Conservation (phyloP, 2,329 filamentous ascomycete genomes). For the Stagonosporopsis chrysanthemi region DNA sequence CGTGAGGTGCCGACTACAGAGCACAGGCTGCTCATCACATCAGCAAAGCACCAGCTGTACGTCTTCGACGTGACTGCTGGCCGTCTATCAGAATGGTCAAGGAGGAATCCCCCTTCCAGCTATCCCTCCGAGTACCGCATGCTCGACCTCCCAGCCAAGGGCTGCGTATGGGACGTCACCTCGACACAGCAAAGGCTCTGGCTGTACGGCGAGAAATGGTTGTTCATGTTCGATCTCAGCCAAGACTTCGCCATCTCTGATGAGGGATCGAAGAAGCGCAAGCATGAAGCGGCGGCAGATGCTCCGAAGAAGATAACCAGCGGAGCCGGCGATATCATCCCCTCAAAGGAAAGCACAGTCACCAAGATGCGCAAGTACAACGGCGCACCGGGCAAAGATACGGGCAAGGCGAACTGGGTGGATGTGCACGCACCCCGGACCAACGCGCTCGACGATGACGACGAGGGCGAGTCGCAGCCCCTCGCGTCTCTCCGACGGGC, state of each 20-base stretch:
- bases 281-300: constrained; percentile 31
- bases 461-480: constrained; percentile 46
- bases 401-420: constrained; percentile 36
- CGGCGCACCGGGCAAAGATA: constrained; percentile 47
- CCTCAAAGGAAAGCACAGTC: constrained; percentile 55
- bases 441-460: constrained; percentile 39
- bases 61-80: constrained; percentile 82
- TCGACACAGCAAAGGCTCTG: constrained; percentile 68
- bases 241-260: constrained; percentile 64
- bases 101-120: constrained; percentile 77
- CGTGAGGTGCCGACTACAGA: constrained; percentile 63
- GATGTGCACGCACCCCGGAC: constrained; percentile 33
- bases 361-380: constrained; percentile 59
- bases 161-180: constrained; percentile 80
- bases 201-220: constrained; percentile 85
- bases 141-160: constrained; percentile 81
- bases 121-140: constrained; percentile 78
- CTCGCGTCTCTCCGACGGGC: constrained; percentile 38
- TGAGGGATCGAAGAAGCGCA: constrained; percentile 39
- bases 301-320: constrained; percentile 47
- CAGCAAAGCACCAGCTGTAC: constrained; percentile 71
- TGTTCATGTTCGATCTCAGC: constrained; percentile 90
- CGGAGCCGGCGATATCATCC: constrained; percentile 64
- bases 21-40: constrained; percentile 66
- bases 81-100: constrained; percentile 82